Base-by-base conservation (phyloP, 1,284 basidiomycete genomes). In the Boletellus deceptivus region DNA sequence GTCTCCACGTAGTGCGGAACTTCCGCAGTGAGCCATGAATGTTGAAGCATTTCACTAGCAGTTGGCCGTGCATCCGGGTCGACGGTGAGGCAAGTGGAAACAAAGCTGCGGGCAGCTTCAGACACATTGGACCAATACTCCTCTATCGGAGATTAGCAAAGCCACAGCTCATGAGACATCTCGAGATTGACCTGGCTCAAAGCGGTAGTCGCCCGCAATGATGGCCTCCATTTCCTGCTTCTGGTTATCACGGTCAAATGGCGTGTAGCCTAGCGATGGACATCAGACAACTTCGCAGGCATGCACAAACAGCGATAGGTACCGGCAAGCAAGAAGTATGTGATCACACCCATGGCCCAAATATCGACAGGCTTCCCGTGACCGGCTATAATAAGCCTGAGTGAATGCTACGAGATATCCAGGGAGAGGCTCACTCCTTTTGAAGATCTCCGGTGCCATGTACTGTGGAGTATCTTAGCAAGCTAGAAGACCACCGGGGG, bases 361-460 rank as follows among this genome's bases (percentile, higher is more conserved):
- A 98, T 78, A 66, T 98, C 96, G 24, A 98, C 96, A 1, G 96
- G 94, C 72, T 93, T 97, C 38, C 91, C 86, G 63, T 99, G 95
- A 0, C 96, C 96, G 47, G 84, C 89, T 91, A 43, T 9, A 38
- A 41, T 14, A 44, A 39, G 17, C n/a, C 4, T 48, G 45, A 50
- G 50, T 46, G 20, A 40, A 36, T 43, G 35, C 35, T 7, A 9
- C 11, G 22, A 1, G 45, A 27, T 49, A 31, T 17, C 11, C 42
- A 13, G 57, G 18, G 14, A 43, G 36, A 35, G 6, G 71, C 82
- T 43, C 55, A 91, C 89, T 83, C 72, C 96, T 96, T 69, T 89
- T 89, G 79, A 99, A 99, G 61, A 99, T 98, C 71, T 98, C 96
- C 0, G 96, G 95, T 0, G 96, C 94, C 96, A 98, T 98, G 72